Conservation (phyloP, 2,329 filamentous ascomycete genomes). For the Macrophomina tecta region DNA sequence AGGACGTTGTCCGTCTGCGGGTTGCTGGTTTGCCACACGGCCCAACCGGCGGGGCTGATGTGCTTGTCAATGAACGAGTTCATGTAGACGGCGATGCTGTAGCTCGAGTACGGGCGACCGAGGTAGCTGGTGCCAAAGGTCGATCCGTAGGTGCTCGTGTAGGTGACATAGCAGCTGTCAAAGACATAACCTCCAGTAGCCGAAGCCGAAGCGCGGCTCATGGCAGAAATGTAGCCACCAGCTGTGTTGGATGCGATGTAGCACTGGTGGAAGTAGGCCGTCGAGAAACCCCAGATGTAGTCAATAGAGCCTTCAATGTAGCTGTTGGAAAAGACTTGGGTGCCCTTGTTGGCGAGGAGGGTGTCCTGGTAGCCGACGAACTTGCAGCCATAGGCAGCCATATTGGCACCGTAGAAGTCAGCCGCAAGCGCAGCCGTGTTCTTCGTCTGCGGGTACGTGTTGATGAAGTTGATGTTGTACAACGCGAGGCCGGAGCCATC, state of each 20-base stretch:
- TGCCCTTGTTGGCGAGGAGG: slow-evolving; percentile 46
- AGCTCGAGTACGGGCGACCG: slow-evolving; percentile 57
- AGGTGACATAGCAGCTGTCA: slow-evolving; percentile 54
- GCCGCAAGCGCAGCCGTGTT: slow-evolving; percentile 59
- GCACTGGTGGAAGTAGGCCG: slow-evolving; percentile 40
- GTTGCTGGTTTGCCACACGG: slow-evolving; percentile 45
- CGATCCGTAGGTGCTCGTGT: slow-evolving; percentile 43
- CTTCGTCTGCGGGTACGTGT: slow-evolving; percentile 38
- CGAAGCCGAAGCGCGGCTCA: slow-evolving; percentile 34
- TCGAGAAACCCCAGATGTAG: slow-evolving; percentile 61
- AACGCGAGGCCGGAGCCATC: slow-evolving; percentile 58
- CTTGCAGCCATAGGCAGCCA: slow-evolving; percentile 62
- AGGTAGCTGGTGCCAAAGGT: slow-evolving; percentile 49
- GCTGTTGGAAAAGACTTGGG: slow-evolving; percentile 53
- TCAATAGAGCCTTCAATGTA: slow-evolving; percentile 64
- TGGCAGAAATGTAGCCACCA: slow-evolving; percentile 34
- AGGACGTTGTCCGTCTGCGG: slow-evolving; percentile 29
- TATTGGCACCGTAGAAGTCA: slow-evolving; percentile 46
- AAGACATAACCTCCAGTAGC: slow-evolving; percentile 58
- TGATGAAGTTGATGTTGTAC: slow-evolving; percentile 65
- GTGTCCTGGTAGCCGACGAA: slow-evolving; percentile 64
- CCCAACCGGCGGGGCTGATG: slow-evolving; percentile 64
- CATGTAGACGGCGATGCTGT: slow-evolving; percentile 56
- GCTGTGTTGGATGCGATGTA: slow-evolving; percentile 22
- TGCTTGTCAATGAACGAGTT: slow-evolving; percentile 57